These are phyloP conservation scores for Calocybe indica DNA, from an alignment of 768 basidiomycete genomes.

Conservation along the genomic window DNA sequence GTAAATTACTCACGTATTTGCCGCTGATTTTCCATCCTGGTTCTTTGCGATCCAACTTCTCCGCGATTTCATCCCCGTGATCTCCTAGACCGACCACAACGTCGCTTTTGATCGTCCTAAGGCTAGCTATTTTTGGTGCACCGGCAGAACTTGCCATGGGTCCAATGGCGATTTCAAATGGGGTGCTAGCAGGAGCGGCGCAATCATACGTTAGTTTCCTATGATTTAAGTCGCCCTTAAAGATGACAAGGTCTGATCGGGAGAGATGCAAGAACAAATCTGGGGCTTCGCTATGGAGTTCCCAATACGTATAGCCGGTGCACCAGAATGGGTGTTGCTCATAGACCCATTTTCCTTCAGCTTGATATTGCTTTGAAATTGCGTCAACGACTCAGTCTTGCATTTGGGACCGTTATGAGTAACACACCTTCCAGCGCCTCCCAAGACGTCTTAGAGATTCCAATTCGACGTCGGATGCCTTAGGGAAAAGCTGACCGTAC, in stretches of 20 bases:
- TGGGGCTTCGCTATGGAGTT: conserved; percentile 75
- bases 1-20: conserved; percentile 73
- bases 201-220: conserved; percentile 87
- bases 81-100: conserved; percentile 84
- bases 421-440: conserved; percentile 77
- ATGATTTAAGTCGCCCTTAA: conserved; percentile 95
- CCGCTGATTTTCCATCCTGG: conserved; percentile 97
- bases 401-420: background rate
- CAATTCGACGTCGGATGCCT: conserved; percentile 71
- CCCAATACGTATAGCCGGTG: conserved; percentile 95
- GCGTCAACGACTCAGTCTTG: background rate
- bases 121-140: conserved; percentile 78
- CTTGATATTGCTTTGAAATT: conserved; percentile 71
- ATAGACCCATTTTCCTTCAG: conserved; percentile 89
- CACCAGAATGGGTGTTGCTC: conserved; percentile 95
- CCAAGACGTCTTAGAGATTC: conserved; percentile 80
- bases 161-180: conserved; percentile 88
- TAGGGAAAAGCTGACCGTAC: conserved; percentile 90
- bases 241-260: conserved; percentile 83
- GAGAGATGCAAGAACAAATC: conserved; percentile 91
- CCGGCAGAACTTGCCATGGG: conserved; percentile 87
- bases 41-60: conserved; percentile 77
- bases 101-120: conserved; percentile 93
- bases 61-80: conserved; percentile 64
- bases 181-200: conserved; percentile 78